Conservation (phyloP, 352 stramenopile species). For the Globisporangium iwayamae region DNA sequence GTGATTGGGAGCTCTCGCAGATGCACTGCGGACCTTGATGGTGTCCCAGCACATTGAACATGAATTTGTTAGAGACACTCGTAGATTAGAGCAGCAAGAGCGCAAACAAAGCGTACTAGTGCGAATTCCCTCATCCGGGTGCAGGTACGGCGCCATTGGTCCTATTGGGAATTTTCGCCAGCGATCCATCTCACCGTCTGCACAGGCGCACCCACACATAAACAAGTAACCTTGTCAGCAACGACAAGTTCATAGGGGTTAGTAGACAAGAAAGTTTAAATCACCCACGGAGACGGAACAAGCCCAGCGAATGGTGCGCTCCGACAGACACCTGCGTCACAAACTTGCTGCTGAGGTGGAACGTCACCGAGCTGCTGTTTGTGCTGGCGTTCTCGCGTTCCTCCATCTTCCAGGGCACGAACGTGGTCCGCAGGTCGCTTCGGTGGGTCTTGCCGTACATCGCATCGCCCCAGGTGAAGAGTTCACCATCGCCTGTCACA, state of each 20-base stretch:
- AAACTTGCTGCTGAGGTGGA: slow-evolving; percentile 29
- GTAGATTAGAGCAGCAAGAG: no score
- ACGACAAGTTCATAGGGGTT: neutral
- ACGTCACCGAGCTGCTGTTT: neutral
- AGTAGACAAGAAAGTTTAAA: neutral
- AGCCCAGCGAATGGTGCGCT: slow-evolving; percentile 44
- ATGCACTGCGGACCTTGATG: slow-evolving; percentile 16
- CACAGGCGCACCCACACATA: neutral
- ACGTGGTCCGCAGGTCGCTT: slow-evolving; percentile 41
- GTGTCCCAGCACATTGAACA: neutral
- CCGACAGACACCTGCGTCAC: slow-evolving; percentile 60
- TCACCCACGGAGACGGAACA: slow-evolving; percentile 43
- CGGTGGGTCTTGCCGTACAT: slow-evolving; percentile 43
- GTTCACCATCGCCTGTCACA: slow-evolving; percentile 40
- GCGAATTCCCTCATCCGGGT: slow-evolving; percentile 9
- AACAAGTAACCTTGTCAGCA: neutral
- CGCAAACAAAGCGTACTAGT: neutral
- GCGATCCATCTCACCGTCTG: slow-evolving; percentile 45
- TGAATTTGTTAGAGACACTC: slow-evolving; percentile 3
- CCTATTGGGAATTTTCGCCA: slow-evolving; percentile 63
- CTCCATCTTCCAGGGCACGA: slow-evolving; percentile 56
- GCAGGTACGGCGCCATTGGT: neutral
- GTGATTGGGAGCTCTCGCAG: slow-evolving; percentile 31
- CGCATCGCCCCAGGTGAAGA: slow-evolving; percentile 71
- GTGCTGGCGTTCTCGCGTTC: slow-evolving; percentile 3